phyloP scores from a whole-genome alignment of 2,329 filamentous ascomycete genomes.

The Colletotrichum sp. region DNA sequence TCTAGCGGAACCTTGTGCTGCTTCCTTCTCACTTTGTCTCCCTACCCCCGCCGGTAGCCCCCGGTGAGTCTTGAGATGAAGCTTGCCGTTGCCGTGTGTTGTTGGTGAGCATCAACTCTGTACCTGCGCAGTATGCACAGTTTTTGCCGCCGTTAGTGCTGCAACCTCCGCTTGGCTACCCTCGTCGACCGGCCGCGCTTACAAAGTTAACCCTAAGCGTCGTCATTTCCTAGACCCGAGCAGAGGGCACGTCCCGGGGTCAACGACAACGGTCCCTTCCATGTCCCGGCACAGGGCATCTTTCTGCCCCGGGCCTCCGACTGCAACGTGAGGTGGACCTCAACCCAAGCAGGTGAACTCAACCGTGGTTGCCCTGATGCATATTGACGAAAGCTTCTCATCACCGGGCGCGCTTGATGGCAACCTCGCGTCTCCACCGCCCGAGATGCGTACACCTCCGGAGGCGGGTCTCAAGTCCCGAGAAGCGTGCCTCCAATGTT shows the following conservation, averaged over 20 bases:
- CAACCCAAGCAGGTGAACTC: conserved; percentile 1
- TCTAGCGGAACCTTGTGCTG: not conserved
- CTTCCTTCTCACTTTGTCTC: not conserved
- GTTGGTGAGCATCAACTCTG: not conserved
- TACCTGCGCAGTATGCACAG: not conserved
- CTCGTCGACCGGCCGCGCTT: conserved; percentile 15
- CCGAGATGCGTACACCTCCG: not conserved
- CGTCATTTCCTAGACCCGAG: conserved; percentile 19
- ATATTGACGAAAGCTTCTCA: conserved; percentile 18
- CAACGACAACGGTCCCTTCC: conserved; percentile 11
- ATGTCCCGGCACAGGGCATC: conserved; percentile 7
- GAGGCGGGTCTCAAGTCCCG: not conserved
- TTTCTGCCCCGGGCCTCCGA: conserved; percentile 13
- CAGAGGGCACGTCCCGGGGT: not conserved
- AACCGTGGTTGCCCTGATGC: conserved; percentile 9
- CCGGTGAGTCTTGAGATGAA: not conserved
- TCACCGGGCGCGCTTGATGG: conserved; percentile 6
- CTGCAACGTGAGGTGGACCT: conserved; percentile 17
- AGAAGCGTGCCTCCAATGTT: not conserved
- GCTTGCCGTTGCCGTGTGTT: not conserved
- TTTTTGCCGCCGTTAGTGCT: conserved; percentile 15
- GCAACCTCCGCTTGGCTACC: conserved; percentile 11
- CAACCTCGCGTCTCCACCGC: not conserved
- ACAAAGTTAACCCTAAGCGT: conserved; percentile 18
- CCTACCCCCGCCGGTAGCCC: not conserved